Evolutionary conservation across 202 grass and related monocot genomes (phyloP), one percentile per base, ranked within the genome.

Genomic region (Schoenoplectus tabernaemontani): DNA sequence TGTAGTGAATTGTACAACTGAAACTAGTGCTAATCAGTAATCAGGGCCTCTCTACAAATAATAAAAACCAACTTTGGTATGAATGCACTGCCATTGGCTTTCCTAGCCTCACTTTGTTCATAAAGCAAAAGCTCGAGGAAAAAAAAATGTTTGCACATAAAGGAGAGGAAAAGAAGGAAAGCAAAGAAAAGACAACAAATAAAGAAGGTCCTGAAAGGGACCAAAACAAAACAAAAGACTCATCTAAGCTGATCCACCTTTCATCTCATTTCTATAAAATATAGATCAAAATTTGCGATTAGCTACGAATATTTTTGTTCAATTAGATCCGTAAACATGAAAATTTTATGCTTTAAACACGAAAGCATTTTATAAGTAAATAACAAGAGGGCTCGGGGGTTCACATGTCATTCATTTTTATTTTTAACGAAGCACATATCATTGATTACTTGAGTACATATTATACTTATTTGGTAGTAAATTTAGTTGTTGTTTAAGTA

Each of bases 81-180:
- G 88, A 85, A 86, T 82, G 78, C 57, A 83, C 85, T 79, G 81
- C 79, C 84, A 86, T 82, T 51, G 67, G 81, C 82, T 86, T 91
- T 91, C 89, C 60, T 41, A 82, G 67, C 81, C 80, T 70, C 75
- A 81, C 89, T 88, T 89, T 89, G 57, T 87, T 87, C 82, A 90
- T 81, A 92, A 96, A 88, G 90, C 77, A 88, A 96, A 92, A 92
- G 87, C 59, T 59, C 73, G 43, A 64, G 17, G 19, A 48, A 43
- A 59, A 50, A 82, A 77, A 50, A 82, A 78, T 48, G 47, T 61
- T 48, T 68, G 39, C n/a, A 69, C 64, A 62, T 48, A 47, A 83
- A 61, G 16, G 70, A 37, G 28, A 82, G 74, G 32, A 57, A 61
- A 59, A 78, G 75, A 46, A 68, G n/a, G 51, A 65, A 81, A 81